Evolutionary conservation across 108 stramenopile genomes (phyloP).

Genomic region (Nannochloropsis salina): DNA sequence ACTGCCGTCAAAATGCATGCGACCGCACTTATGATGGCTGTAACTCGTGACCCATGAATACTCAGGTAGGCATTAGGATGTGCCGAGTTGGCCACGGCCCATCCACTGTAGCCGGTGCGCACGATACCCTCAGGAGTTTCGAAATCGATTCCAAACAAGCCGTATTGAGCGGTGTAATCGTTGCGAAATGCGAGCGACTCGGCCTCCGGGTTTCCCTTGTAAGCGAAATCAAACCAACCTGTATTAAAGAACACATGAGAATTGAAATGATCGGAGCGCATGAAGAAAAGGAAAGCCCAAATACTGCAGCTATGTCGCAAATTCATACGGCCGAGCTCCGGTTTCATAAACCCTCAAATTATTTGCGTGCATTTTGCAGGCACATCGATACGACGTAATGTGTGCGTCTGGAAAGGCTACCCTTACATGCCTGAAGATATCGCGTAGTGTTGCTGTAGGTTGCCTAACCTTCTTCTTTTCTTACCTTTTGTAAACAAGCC

Average conservation of each 20-base stretch:
- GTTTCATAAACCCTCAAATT: too few relatives aligned
- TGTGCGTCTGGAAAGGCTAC: too few relatives aligned
- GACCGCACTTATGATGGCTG: background rate
- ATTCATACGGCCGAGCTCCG: too few relatives aligned
- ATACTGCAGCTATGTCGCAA: too few relatives aligned
- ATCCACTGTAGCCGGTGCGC: background rate
- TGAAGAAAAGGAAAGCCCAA: too few relatives aligned
- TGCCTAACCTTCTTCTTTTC: background rate
- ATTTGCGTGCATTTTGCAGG: too few relatives aligned
- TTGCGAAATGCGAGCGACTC: slow-evolving; percentile 2
- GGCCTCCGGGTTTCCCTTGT: background rate
- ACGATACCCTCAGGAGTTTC: background rate
- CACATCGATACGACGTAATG: too few relatives aligned
- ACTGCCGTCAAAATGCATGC: background rate
- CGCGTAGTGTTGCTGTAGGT: too few relatives aligned
- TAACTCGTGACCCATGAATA: background rate
- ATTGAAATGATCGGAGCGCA: too few relatives aligned
- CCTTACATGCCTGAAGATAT: too few relatives aligned
- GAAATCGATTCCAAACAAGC: background rate
- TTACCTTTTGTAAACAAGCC: slow-evolving; percentile 12
- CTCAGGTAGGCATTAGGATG: background rate
- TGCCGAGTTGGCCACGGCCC: background rate
- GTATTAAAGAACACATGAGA: background rate
- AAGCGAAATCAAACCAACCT: slow-evolving; percentile 2
- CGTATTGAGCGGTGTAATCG: background rate